These are phyloP conservation scores for Clarireedia paspali DNA, from an alignment of 2,329 filamentous ascomycete species.

Conservation along the genomic window DNA sequence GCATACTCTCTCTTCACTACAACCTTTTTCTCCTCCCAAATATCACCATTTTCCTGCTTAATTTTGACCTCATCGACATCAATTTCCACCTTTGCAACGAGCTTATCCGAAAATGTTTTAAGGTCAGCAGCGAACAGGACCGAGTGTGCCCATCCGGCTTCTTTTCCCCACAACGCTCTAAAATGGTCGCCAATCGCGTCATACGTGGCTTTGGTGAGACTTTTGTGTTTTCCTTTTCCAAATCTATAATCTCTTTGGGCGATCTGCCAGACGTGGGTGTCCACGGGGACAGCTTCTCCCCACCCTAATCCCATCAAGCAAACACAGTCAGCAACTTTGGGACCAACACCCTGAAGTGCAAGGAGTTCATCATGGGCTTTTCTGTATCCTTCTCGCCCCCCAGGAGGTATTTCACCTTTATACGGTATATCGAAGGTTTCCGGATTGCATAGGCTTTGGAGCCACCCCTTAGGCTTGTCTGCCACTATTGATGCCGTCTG, in stretches of 20 bases:
- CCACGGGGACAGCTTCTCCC: constrained; percentile 90
- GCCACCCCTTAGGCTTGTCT: constrained; percentile 62
- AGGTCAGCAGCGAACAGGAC: constrained; percentile 94
- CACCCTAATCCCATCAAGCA: constrained; percentile 94
- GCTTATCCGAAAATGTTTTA: constrained; percentile 66
- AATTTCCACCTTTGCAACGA: constrained; percentile 38
- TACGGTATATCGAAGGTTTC: constrained; percentile 65
- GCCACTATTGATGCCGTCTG: constrained; percentile 74
- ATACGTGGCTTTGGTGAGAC: constrained; percentile 81
- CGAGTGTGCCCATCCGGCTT: constrained; percentile 96
- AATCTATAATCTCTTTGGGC: constrained; percentile 94
- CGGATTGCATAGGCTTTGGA: constrained; percentile 71
- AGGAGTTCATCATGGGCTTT: constrained; percentile 75
- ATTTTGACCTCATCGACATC: constrained; percentile 36
- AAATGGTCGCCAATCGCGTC: constrained; percentile 88
- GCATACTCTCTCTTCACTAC: constrained; percentile 20
- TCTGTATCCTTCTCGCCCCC: constrained; percentile 55
- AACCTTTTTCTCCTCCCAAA: constrained; percentile 18
- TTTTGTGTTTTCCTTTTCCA: constrained; percentile 72
- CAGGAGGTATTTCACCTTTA: constrained; percentile 40
- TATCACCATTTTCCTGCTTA: constrained; percentile 24
- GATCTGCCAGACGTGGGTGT: constrained; percentile 99
- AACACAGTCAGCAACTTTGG: constrained; percentile 95
- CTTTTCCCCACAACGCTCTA: constrained; percentile 78
- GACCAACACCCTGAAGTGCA: constrained; percentile 77